Evolutionary conservation across 768 basidiomycete genomes (phyloP), one percentile per base, ranked within the genome.

Genomic region (Russula sp.): DNA sequence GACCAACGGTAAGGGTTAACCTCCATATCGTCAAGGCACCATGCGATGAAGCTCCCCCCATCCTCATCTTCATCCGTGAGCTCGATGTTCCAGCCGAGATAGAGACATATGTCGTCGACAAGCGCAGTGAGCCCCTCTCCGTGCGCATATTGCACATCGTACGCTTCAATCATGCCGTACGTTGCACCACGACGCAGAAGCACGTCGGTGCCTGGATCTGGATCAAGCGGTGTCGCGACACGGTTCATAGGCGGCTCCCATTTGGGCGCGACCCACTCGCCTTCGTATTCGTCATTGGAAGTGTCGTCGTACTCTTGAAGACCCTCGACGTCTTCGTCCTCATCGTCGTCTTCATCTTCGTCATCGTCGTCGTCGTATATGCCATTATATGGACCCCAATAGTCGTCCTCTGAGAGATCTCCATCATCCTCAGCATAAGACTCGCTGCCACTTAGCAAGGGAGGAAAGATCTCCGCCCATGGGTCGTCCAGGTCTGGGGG

Each of bases 51-150:
- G 48, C 67, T 63, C 24, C 76, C 75, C 22, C 81, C 81, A 22
- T 71, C 72, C 11, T 75, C 73, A 67, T 82, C 81, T 48, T 76
- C 76, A 8, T 73, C 72, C 42, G 74, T 78, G 53, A 86, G 73
- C 22, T 74, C 67, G 59, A 90, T 79, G 67, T 88, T 89, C 86
- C 86, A 90, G 5, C 89, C 89, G 5, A 90, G 78, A 66, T 78
- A 85, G 10, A 89, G 70, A 30, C 80, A 76, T 70, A 79, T 76
- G 18, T 71, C 74, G 28, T 76, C 72, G 30, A 76, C 71, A 28
- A 72, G 57, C 11, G 82, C 82, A 22, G 81, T 68, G 46, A 90
- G 76, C 3, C 88, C 88, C 16, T 76, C 74, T n/a, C 71, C 64
- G 68, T 86, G 86, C 0, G 71, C 69, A 71, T 89, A 89, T 26